Base-by-base conservation (phyloP, 345 rosid species). In the Salix purpurea region DNA sequence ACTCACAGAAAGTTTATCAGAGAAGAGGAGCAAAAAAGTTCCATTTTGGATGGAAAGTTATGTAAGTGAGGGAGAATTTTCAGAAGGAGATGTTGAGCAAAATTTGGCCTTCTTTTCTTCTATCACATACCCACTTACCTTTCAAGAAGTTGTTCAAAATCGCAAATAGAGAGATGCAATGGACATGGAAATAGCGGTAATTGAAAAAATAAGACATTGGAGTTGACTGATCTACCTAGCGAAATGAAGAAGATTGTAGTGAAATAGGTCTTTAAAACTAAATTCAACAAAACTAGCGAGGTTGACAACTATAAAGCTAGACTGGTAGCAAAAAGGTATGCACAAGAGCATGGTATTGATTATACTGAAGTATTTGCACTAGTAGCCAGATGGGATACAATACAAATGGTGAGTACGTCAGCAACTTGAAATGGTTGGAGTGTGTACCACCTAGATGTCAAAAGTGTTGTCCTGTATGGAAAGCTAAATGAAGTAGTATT, bases 221-320 rank as follows among this genome's bases (percentile, higher is more conserved):
- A 37, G 28, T 34, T 62, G 15, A 65, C 61, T 14, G 32, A 28
- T 26, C n/a, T 48, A 19, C 46, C 64, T 28, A 13, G 46, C 2
- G 16, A 62, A 66, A 15, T 18, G 18, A 48, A 48, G 6, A 14
- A 1, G 4, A 15, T 48, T 13, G 54, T 2, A 48, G 19, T 32
- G 18, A 46, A 60, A 48, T 75, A 65, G 23, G 72, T 44, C 21
- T 75, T 65, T 46, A 65, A 54, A 19, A 75, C 65, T 50, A 65
- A 74, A 54, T 46, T 72, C 66, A 62, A 62, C 21, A 50, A 75
- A 66, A 67, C 66, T 65, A 70, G 19, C 24, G 9, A 62, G 24
- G 30, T 62, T 14, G 67, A 36, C 54, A 36, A 58, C 6, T 58
- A 28, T 30, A 74, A 42, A 71, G 71, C 28, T 34, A 19, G 28